Percentiles rank a stretch among this genome's conserved stretches.
phyloP scores from a whole-genome alignment of 805 yeast species.

The Starmerella stigmatis region DNA sequence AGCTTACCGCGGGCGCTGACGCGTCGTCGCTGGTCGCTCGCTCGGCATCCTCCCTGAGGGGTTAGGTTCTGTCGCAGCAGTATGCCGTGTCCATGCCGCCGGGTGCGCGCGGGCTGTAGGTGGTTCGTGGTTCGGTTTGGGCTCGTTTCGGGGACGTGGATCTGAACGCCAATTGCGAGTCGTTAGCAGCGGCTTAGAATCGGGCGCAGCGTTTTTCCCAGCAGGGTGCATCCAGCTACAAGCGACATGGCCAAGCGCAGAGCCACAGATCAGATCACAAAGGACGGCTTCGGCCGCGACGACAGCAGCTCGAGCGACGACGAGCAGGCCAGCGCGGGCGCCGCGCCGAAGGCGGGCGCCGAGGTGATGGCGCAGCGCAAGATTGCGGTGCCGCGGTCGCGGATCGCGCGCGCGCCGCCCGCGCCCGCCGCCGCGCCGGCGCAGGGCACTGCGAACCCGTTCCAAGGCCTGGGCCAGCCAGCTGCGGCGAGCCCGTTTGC shows the following conservation, averaged over 20 bases:
- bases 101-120: too few relatives aligned
- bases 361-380: constrained; percentile 58
- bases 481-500: constrained; percentile 13
- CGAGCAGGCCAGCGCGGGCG: not conserved
- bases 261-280: constrained; percentile 54
- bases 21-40: too few relatives aligned
- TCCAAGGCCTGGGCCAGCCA: constrained; percentile 2
- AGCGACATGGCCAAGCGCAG: constrained; percentile 41
- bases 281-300: constrained; percentile 33
- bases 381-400: constrained; percentile 40
- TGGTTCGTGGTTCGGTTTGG: too few relatives aligned
- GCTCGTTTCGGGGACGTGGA: too few relatives aligned
- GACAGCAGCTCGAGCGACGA: constrained; percentile 7
- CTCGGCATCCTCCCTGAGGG: too few relatives aligned
- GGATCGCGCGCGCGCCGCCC: constrained; percentile 3
- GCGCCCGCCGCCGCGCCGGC: constrained; percentile 6
- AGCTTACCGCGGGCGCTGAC: too few relatives aligned
- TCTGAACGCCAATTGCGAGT: too few relatives aligned
- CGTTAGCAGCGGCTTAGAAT: too few relatives aligned
- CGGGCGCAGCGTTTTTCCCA: not conserved
- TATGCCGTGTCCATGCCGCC: too few relatives aligned
- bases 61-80: too few relatives aligned
- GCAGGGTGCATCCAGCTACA: not conserved
- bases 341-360: constrained; percentile 39
- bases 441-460: constrained; percentile 1